Base-by-base conservation (phyloP, 1,284 basidiomycete species). In the Trametes sp. region DNA sequence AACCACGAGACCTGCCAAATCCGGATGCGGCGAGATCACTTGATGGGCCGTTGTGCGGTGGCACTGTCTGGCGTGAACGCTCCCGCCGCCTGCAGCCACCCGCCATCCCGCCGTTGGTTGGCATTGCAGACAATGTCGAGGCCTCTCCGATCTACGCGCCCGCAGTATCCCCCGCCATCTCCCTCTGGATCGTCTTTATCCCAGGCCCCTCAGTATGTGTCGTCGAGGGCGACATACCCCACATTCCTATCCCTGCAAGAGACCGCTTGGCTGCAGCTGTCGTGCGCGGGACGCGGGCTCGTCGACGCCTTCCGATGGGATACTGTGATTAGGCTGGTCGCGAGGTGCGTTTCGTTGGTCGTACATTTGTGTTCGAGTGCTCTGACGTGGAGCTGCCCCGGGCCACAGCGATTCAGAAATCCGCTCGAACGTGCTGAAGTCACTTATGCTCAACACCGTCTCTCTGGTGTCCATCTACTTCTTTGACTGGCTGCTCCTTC, bases 321-420 rank as follows among this genome's bases (percentile, higher is more conserved):
- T 74, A 74, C 83, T 19, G 87, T 92, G 53, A 60, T 87, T 44
- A 76, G 80, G 51, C 82, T 86, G 2, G 78, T 88, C 28, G 76
- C 78, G 45, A 81, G 80, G 82, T n/a, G n/a, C n/a, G n/a, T n/a
- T n/a, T n/a, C n/a, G n/a, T n/a, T n/a, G n/a, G n/a, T n/a, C n/a
- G n/a, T n/a, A n/a, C n/a, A n/a, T 82, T 69, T 59, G 78, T 70
- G 4, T 63, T 41, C 59, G 60, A 46, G 24, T 21, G 16, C 1
- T 31, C 8, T 21, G 11, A 1, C 11, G 42, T 26, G 28, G n/a
- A n/a, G n/a, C n/a, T n/a, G n/a, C n/a, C n/a, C n/a, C n/a, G n/a
- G n/a, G n/a, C n/a, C n/a, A 23, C 72, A 92, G 90, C 66, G 92
- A 93, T 74, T 74, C 85, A 21, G 90, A 92, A 76, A 85, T 94